Conservation (phyloP, 192 early-diverging fungal genomes). For the Chytriomyces confervae region DNA sequence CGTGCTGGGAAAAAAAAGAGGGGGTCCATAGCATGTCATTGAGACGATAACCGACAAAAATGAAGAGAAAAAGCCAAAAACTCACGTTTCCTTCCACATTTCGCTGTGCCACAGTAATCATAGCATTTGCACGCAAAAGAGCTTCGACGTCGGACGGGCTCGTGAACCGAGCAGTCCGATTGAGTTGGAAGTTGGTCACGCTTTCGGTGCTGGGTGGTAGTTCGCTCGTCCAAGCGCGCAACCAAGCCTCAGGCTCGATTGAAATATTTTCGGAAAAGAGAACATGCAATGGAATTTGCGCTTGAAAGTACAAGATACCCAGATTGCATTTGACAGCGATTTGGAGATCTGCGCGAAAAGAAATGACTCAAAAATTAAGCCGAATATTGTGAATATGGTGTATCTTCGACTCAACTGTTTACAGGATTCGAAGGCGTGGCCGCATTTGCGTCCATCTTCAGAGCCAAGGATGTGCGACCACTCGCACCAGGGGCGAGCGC, state of each 20-base stretch:
- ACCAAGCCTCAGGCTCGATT: constrained; percentile 29
- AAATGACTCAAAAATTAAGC: constrained; percentile 32
- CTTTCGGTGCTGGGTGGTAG: constrained; percentile 33
- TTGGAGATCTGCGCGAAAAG: constrained; percentile 42
- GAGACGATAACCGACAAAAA: not conserved
- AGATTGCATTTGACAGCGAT: constrained; percentile 61
- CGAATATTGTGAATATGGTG: constrained; percentile 39
- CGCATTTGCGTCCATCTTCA: constrained; percentile 16
- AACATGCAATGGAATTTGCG: constrained; percentile 28
- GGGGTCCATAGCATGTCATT: not conserved
- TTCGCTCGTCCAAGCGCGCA: constrained; percentile 24
- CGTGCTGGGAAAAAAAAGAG: constrained; percentile 29
- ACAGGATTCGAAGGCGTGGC: constrained; percentile 23
- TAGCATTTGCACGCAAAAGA: constrained; percentile 51
- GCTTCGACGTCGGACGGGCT: constrained; percentile 8
- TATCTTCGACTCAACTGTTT: constrained; percentile 36
- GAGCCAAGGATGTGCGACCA: constrained; percentile 29
- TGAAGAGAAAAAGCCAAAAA: not conserved
- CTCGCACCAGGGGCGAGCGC: constrained; percentile 39
- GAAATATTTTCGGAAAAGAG: constrained; percentile 26
- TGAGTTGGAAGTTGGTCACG: constrained; percentile 16
- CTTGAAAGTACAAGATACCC: constrained; percentile 60
- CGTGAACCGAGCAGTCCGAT: not conserved
- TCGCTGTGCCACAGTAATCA: constrained; percentile 72
- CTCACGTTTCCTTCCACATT: constrained; percentile 57